Evolutionary conservation across 2,329 filamentous ascomycete genomes (phyloP).

Genomic region (Coniochaeta prunicola): DNA sequence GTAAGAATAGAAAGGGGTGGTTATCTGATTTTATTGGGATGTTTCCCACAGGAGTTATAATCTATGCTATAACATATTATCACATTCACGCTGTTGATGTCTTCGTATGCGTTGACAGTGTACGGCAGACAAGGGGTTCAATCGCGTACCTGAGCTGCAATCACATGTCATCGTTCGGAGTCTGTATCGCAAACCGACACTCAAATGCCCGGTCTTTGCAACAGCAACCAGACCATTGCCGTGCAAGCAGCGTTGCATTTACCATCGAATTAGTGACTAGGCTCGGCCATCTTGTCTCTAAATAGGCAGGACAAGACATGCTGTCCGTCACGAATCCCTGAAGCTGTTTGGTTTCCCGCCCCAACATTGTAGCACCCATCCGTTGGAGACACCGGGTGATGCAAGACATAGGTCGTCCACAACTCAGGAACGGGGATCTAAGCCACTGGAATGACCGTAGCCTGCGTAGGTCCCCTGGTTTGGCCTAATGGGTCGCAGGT

Average conservation of each 20-base stretch:
- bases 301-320: background rate
- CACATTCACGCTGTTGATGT: background rate
- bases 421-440: background rate
- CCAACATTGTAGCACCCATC: background rate
- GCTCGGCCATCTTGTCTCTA: background rate
- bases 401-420: background rate
- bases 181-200: no score
- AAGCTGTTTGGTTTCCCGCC: background rate
- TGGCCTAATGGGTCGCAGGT: background rate
- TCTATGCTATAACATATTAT: no score
- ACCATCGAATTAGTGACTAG: background rate
- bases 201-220: background rate
- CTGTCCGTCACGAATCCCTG: background rate
- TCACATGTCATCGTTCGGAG: constrained; percentile 1
- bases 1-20: background rate
- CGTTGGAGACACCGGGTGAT: background rate
- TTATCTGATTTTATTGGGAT: background rate
- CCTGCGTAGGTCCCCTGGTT: background rate
- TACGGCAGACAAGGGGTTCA: no score
- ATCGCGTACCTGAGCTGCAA: no score
- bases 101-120: no score
- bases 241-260: background rate
- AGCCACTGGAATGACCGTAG: background rate
- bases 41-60: no score
- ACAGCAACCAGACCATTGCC: background rate